Conservation (phyloP, 164 flowering plant genomes). For the Sextonia rubra region DNA sequence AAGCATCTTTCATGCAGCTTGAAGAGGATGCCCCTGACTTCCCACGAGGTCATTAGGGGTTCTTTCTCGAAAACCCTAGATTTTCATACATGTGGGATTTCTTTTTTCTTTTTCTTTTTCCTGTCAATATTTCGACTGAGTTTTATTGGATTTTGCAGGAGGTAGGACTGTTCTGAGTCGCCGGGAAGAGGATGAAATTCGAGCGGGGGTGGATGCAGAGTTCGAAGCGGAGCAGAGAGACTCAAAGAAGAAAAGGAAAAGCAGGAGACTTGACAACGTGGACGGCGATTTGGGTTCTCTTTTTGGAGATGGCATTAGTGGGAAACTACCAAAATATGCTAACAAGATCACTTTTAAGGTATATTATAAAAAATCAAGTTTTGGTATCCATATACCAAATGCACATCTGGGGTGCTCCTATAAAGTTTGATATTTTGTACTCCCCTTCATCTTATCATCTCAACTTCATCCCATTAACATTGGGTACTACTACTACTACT, state of each 20-base stretch:
- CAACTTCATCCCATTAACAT: too few species aligned
- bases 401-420: too few species aligned
- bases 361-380: background rate
- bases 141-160: constrained; percentile 32
- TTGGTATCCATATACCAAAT: too few species aligned
- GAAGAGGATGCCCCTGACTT: constrained; percentile 10
- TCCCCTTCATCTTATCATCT: too few species aligned
- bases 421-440: too few species aligned
- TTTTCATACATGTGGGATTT: background rate
- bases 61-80: background rate
- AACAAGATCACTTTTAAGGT: constrained; percentile 88
- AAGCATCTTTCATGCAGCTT: background rate
- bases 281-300: constrained; percentile 72
- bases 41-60: constrained; percentile 9
- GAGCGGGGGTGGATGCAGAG: constrained; percentile 61
- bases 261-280: constrained; percentile 13
- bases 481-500: too few species aligned
- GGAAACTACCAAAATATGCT: constrained; percentile 69
- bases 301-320: constrained; percentile 65
- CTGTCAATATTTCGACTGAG: too few species aligned
- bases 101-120: background rate
- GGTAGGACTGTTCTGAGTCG: constrained; percentile 55
- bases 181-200: constrained; percentile 47
- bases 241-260: constrained; percentile 33
- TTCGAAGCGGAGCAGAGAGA: constrained; percentile 31